Percentiles rank a stretch among this genome's conserved stretches.
These are phyloP conservation scores for Myxozyma mucilagina DNA, from an alignment of 805 yeast species.

Conservation along the genomic window DNA sequence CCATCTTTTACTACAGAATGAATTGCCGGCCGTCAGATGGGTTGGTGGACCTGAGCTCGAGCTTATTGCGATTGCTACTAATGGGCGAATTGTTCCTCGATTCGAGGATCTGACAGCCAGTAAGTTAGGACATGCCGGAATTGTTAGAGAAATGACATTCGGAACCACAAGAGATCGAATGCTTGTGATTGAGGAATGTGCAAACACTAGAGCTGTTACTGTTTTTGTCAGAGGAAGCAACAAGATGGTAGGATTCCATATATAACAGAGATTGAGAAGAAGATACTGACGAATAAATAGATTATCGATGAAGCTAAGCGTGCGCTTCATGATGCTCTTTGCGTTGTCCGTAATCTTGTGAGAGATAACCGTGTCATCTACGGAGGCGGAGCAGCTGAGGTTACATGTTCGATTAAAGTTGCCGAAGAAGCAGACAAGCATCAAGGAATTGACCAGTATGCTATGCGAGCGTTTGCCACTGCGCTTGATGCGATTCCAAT, in stretches of 20 bases:
- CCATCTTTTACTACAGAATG: slow-evolving; percentile 81
- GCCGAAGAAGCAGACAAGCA: slow-evolving; percentile 88
- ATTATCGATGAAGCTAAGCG: slow-evolving; percentile 95
- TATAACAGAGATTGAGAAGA: no score
- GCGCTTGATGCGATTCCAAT: slow-evolving; percentile 92
- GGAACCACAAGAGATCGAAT: slow-evolving; percentile 97
- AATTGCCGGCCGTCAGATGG: slow-evolving; percentile 97
- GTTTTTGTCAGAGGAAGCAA: slow-evolving; percentile 93
- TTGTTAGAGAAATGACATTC: slow-evolving; percentile 81
- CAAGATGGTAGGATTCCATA: slow-evolving; percentile 57
- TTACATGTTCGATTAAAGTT: slow-evolving; percentile 88
- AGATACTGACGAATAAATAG: not conserved
- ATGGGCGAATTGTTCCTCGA: slow-evolving; percentile 95
- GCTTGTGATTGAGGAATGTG: slow-evolving; percentile 89
- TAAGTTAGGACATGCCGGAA: slow-evolving; percentile 86
- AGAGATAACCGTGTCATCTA: slow-evolving; percentile 93
- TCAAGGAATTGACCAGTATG: slow-evolving; percentile 95
- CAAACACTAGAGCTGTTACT: slow-evolving; percentile 85
- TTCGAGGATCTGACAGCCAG: slow-evolving; percentile 84
- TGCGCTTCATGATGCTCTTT: slow-evolving; percentile 92
- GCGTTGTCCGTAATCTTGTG: slow-evolving; percentile 95
- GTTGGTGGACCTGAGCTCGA: slow-evolving; percentile 86
- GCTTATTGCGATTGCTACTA: slow-evolving; percentile 93
- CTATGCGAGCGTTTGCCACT: slow-evolving; percentile 89
- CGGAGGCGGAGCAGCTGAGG: slow-evolving; percentile 99